phyloP scores from a whole-genome alignment of 306 rosid species.

The Ormosia semicastrata region DNA sequence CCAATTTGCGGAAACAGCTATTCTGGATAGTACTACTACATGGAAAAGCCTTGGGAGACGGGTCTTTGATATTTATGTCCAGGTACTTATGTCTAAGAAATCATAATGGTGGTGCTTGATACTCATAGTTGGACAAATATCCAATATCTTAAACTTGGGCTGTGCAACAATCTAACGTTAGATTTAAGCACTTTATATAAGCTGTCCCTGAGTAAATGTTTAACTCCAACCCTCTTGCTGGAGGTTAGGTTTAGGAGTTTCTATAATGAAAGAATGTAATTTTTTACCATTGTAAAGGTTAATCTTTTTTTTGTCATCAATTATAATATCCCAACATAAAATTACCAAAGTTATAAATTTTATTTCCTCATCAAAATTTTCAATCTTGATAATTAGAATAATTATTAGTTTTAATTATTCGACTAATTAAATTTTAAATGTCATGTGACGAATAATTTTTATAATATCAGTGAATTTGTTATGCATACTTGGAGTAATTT shows the following conservation, averaged over 20 bases:
- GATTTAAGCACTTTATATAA: no score
- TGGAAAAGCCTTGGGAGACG: constrained; percentile 78
- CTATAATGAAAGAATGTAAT: neutral
- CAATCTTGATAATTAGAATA: neutral
- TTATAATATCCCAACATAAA: neutral
- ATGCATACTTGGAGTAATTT: neutral
- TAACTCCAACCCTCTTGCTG: no score
- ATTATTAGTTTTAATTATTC: neutral
- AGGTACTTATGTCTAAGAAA: constrained; percentile 49
- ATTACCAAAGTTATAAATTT: neutral
- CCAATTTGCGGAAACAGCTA: constrained; percentile 59
- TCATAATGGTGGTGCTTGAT: neutral
- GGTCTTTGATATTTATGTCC: constrained; percentile 71
- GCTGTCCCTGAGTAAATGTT: no score
- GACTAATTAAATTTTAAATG: neutral
- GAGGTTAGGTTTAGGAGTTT: no score
- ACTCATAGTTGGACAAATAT: neutral
- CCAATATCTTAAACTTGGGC: no score
- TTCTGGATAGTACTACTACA: constrained; percentile 27
- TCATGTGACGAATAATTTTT: neutral
- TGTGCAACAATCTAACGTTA: no score
- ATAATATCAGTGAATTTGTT: neutral
- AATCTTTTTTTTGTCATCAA: neutral
- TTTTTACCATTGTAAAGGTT: neutral
- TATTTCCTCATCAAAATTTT: neutral